Conservation (phyloP, 768 basidiomycete species). For the Albatrellus ellisii region DNA sequence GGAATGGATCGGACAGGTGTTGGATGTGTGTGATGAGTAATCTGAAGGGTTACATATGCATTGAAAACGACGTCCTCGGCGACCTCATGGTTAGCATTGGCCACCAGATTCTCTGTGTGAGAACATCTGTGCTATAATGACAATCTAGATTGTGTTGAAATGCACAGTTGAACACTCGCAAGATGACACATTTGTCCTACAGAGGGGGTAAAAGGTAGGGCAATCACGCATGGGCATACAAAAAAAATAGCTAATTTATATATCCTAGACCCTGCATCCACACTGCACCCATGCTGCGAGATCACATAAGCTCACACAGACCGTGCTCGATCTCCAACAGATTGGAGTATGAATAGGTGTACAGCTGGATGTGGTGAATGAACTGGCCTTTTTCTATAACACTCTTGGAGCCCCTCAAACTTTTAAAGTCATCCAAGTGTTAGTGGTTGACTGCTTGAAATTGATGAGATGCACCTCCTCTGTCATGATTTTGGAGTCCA, state of each 20-base stretch:
- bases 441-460: constrained; percentile 62
- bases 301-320: too few relatives aligned
- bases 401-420: constrained; percentile 78
- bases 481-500: constrained; percentile 75
- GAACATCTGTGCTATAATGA: constrained; percentile 47
- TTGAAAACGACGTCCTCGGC: constrained; percentile 39
- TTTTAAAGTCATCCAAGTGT: constrained; percentile 69
- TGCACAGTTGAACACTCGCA: too few relatives aligned
- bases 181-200: too few relatives aligned
- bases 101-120: constrained; percentile 45
- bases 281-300: too few relatives aligned
- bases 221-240: too few relatives aligned
- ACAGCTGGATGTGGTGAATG: neutral
- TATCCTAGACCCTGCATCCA: too few relatives aligned
- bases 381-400: constrained; percentile 63
- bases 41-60: too few relatives aligned
- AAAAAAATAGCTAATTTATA: too few relatives aligned
- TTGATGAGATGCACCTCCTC: constrained; percentile 76
- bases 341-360: neutral
- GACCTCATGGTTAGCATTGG: constrained; percentile 47
- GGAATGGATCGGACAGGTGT: too few relatives aligned
- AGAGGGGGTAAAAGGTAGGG: too few relatives aligned
- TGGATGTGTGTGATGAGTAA: too few relatives aligned
- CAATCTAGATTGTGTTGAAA: constrained; percentile 40
- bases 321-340: too few relatives aligned